Percentiles rank a stretch among this genome's conserved stretches.
Evolutionary conservation across 176 grass and related monocot genomes (phyloP).

Genomic region (Musa itinerans): DNA sequence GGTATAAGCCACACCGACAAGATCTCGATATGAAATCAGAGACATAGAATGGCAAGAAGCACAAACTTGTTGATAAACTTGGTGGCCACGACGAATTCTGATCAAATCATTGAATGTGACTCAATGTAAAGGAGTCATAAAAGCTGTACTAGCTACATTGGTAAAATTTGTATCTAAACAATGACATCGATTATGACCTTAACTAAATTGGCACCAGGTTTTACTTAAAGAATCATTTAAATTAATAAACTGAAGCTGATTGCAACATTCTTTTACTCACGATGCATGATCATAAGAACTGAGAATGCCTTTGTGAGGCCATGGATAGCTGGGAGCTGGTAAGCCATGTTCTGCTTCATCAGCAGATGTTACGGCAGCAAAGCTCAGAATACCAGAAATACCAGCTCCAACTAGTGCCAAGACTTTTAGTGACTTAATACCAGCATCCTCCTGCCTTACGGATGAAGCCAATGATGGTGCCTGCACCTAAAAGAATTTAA

Average conservation of each 20-base stretch:
- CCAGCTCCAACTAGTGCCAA: constrained; percentile 68
- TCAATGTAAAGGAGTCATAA: not conserved
- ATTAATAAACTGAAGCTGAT: too few species aligned
- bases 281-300: constrained; percentile 95
- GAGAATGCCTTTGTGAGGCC: constrained; percentile 93
- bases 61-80: constrained; percentile 97
- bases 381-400: constrained; percentile 64
- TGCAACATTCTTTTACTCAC: constrained; percentile 39
- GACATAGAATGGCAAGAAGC: constrained; percentile 97
- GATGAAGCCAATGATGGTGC: constrained; percentile 51
- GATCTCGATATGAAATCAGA: constrained; percentile 85
- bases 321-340: constrained; percentile 59
- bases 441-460: constrained; percentile 53
- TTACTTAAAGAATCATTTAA: too few species aligned
- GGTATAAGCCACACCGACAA: constrained; percentile 91
- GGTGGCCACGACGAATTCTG: constrained; percentile 90
- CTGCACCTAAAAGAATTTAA: constrained; percentile 14
- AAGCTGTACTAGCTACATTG: constrained; percentile 11
- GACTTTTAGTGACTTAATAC: constrained; percentile 46
- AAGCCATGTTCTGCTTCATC: constrained; percentile 96
- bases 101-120: not conserved
- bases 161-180: not conserved
- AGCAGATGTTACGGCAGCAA: constrained; percentile 61
- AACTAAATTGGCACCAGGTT: not conserved
- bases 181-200: not conserved